A percentile compares a stretch with the other conserved stretches of the same genome.
These are phyloP conservation scores for Thielaviopsis populi DNA, from an alignment of 2,329 filamentous ascomycete genomes.

Conservation along the genomic window DNA sequence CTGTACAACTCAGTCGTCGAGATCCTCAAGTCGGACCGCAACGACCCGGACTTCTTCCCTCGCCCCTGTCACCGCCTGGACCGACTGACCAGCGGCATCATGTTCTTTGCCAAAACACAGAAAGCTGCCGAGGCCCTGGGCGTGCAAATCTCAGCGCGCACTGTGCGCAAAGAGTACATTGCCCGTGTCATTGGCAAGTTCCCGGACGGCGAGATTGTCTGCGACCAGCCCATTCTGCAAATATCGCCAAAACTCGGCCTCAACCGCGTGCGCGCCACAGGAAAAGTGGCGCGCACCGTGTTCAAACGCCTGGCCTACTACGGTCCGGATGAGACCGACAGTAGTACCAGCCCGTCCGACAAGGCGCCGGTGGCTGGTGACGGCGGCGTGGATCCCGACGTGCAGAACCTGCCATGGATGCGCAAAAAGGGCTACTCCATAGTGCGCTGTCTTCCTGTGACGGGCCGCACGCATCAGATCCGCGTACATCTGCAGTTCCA, in stretches of 20 bases:
- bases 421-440: slow-evolving; percentile 76
- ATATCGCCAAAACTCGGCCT: slow-evolving; percentile 91
- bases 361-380: slow-evolving; percentile 10
- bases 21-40: slow-evolving; percentile 70
- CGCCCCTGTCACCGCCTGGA: slow-evolving; percentile 85
- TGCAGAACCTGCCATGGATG: slow-evolving; percentile 28
- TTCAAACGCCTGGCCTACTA: slow-evolving; percentile 93
- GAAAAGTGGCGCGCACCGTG: slow-evolving; percentile 77
- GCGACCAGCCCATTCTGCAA: slow-evolving; percentile 82
- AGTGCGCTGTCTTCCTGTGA: slow-evolving; percentile 83
- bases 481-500: slow-evolving; percentile 89
- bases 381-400: slow-evolving; percentile 16
- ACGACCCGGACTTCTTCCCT: slow-evolving; percentile 35
- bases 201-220: slow-evolving; percentile 78
- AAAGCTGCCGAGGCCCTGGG: slow-evolving; percentile 65
- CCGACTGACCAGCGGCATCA: slow-evolving; percentile 83
- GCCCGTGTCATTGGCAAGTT: slow-evolving; percentile 84
- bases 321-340: slow-evolving; percentile 32
- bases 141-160: slow-evolving; percentile 60
- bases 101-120: slow-evolving; percentile 88
- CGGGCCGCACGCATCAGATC: slow-evolving; percentile 86
- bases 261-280: slow-evolving; percentile 85
- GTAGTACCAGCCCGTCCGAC: slow-evolving; percentile 20
- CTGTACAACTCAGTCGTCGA: slow-evolving; percentile 90
- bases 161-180: slow-evolving; percentile 88